Percentiles rank a stretch among this genome's conserved stretches.
These are phyloP conservation scores for Penicillium sp. DNA, from an alignment of 2,329 filamentous ascomycete genomes.

Conservation along the genomic window DNA sequence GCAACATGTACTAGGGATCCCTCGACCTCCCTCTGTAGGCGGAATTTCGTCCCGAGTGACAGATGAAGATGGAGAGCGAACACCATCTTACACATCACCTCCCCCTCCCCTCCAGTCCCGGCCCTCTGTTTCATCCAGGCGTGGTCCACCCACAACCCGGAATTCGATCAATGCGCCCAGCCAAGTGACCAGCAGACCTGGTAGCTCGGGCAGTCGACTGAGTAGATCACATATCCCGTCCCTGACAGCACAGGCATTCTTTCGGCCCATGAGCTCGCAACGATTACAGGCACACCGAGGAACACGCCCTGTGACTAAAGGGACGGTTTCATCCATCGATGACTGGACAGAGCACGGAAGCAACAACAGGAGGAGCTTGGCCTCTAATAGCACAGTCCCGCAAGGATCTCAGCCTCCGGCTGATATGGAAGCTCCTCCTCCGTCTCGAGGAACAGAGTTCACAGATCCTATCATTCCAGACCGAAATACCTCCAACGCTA, in stretches of 20 bases:
- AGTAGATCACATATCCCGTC: conserved; percentile 88
- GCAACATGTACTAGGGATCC: conserved; percentile 54
- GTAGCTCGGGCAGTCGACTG: conserved; percentile 62
- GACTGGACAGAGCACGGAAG: conserved; percentile 47
- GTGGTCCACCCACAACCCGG: conserved; percentile 47
- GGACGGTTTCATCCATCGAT: conserved; percentile 40
- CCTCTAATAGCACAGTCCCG: conserved; percentile 52
- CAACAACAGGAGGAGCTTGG: conserved; percentile 59
- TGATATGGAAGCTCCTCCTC: conserved; percentile 61
- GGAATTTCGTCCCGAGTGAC: conserved; percentile 71
- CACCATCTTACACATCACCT: conserved; percentile 43
- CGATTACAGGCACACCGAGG: conserved; percentile 86
- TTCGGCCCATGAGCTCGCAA: conserved; percentile 94
- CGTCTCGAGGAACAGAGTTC: conserved; percentile 78
- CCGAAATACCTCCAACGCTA: conserved; percentile 70
- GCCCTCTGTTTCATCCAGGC: conserved; percentile 59
- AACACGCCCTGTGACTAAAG: conserved; percentile 49
- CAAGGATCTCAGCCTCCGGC: conserved; percentile 37
- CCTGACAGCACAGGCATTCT: conserved; percentile 86
- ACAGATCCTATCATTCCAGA: conserved; percentile 73
- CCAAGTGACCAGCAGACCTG: conserved; percentile 52
- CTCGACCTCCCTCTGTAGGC: conserved; percentile 41
- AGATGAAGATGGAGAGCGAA: conserved; percentile 55
- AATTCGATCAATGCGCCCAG: conserved; percentile 45
- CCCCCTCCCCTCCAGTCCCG: conserved; percentile 57